Base-by-base conservation (phyloP, 495 filamentous ascomycete genomes). In the Xylaria castorea region DNA sequence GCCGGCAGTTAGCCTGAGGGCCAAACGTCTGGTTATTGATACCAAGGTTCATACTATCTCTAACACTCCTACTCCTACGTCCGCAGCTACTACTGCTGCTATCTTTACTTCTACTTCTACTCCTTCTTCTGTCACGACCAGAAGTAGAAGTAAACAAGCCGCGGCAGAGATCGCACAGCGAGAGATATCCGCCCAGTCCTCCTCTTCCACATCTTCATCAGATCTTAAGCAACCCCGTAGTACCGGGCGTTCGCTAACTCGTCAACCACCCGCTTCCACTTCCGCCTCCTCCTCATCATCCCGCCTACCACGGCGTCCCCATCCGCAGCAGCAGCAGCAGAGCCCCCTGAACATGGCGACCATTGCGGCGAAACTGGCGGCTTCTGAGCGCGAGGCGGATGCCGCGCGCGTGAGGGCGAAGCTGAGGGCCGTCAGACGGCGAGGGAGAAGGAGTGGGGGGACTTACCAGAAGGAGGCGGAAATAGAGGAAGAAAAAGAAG, bases 391-490 rank as follows among this genome's bases (percentile, higher is more conserved):
- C 61, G 86, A 89, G 50, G 87, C 87, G 12, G 87, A 88, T 70
- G 86, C 87, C 4, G 86, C 85, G 7, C 82, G 86, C 61, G 86
- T 88, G 0, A 79, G 86, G 20, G 87, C 87, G 5, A 89, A 89
- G 76, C 81, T 89, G 1, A 83, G 83, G 70, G 86, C 87, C 8
- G 83, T 83, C 20, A 73, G 83, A 7, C 38, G 66, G 22, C 22
- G 71, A 8, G 32, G 66, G 44, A 25, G 65, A 53, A 51, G 62
- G 9, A 69, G 64, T n/a, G 70, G 60, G 4, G 53, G 53, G 9
- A 57, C 53, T 16, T 57, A 57, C 32, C 25, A 14, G 14, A 57
- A 57, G 22, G n/a, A 22, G n/a, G 50, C n/a, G 22, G 50, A 53
- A 27, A 48, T n/a, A 48, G 5, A 1, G 9, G 20, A 32, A 8